Conservation (phyloP, 352 stramenopile genomes). For the Phytopythium cucurbitacearum region DNA sequence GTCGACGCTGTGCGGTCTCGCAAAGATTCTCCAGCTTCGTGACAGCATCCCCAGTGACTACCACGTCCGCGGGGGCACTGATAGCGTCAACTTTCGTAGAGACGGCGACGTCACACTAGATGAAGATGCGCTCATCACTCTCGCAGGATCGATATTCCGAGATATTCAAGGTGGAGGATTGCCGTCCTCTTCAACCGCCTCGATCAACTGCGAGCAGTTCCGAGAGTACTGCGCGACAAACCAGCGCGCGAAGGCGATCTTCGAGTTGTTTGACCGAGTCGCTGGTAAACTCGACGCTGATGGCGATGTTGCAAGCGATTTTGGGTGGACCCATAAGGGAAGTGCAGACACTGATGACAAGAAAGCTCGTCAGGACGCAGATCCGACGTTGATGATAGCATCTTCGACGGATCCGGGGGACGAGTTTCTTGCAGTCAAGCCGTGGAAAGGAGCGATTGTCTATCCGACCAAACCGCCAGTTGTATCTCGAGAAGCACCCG, state of each 20-base stretch:
- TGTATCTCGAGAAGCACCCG: conserved; percentile 50
- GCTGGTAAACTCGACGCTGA: background rate
- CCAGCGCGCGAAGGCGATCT: conserved; percentile 43
- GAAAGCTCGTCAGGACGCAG: background rate
- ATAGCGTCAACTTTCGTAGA: conserved; percentile 4
- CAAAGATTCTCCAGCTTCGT: conserved; percentile 43
- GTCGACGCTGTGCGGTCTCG: conserved; percentile 66
- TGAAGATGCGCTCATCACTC: conserved; percentile 60
- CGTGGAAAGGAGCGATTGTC: conserved; percentile 82
- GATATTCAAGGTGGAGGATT: conserved; percentile 47
- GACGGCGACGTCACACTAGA: conserved; percentile 9
- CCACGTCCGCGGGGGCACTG: background rate
- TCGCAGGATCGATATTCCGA: conserved; percentile 62
- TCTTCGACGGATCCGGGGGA: conserved; percentile 32
- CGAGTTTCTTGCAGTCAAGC: conserved; percentile 83
- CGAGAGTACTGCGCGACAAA: conserved; percentile 69
- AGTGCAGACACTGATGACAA: background rate
- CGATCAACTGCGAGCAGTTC: conserved; percentile 79
- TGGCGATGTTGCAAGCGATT: background rate
- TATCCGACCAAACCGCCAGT: conserved; percentile 49
- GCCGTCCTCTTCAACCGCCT: conserved; percentile 12
- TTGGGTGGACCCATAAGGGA: background rate
- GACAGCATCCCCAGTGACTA: background rate
- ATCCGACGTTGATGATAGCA: background rate
- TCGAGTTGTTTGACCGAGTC: conserved; percentile 55